phyloP scores from a whole-genome alignment of 1,284 basidiomycete species.

The Apiotrichum montevideense region DNA sequence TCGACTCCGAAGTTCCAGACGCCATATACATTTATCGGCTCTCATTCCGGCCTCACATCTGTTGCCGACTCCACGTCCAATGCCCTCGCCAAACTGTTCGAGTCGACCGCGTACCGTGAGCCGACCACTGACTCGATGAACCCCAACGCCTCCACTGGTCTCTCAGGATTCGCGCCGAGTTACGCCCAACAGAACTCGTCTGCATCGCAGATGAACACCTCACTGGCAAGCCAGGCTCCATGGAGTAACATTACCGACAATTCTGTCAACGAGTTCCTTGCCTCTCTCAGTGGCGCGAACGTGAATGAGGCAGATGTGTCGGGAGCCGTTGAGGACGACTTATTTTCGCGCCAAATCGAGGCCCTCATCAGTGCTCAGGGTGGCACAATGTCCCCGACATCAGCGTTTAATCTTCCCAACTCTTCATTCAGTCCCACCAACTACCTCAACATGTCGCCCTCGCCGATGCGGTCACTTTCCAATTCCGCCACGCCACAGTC shows the following conservation, averaged over 20 bases:
- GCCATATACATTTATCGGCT: constrained; percentile 30
- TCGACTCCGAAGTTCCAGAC: neutral
- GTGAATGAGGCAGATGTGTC: constrained; percentile 3
- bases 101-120: constrained; percentile 20
- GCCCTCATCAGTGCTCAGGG: constrained; percentile 23
- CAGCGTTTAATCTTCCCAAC: constrained; percentile 19
- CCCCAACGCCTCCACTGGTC: neutral
- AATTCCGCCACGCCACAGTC: constrained; percentile 26
- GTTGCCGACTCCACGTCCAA: constrained; percentile 24
- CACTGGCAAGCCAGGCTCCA: constrained; percentile 1
- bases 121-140: neutral
- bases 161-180: too few relatives aligned
- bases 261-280: constrained; percentile 38
- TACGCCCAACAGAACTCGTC: neutral
- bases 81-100: constrained; percentile 17
- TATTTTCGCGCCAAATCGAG: constrained; percentile 33
- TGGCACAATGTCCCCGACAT: constrained; percentile 20
- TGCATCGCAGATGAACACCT: neutral
- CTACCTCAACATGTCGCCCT: constrained; percentile 45
- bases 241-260: constrained; percentile 32
- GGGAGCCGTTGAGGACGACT: constrained; percentile 25
- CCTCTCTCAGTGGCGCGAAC: constrained; percentile 26
- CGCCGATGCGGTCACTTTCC: constrained; percentile 28
- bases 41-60: constrained; percentile 31
- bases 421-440: constrained; percentile 37